phyloP scores from a whole-genome alignment of 441 rosid species.

The Croton laevigatus region DNA sequence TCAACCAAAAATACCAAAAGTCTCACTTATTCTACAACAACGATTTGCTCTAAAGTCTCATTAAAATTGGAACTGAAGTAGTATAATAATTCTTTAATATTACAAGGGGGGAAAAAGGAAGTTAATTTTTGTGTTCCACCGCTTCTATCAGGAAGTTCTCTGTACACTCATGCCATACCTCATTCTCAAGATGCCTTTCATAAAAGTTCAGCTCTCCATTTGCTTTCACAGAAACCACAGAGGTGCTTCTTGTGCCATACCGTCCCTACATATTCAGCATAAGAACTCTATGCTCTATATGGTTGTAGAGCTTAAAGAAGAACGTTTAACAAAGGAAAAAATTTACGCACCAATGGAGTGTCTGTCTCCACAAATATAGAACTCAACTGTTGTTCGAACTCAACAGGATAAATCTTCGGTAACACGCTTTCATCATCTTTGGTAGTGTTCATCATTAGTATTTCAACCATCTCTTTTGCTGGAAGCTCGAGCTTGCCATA shows the following conservation, averaged over 20 bases:
- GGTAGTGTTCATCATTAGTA: conserved; percentile 51
- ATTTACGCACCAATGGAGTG: conserved; percentile 31
- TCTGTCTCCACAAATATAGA: conserved; percentile 53
- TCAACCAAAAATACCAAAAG: too few species aligned
- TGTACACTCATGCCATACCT: conserved; percentile 50
- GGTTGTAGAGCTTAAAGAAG: neutral
- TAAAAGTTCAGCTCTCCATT: conserved; percentile 45
- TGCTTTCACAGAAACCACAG: conserved; percentile 44
- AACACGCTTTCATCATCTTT: conserved; percentile 46
- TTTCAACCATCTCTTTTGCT: conserved; percentile 42
- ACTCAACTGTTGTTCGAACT: conserved; percentile 45
- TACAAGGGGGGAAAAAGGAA: too few species aligned
- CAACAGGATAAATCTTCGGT: conserved; percentile 42
- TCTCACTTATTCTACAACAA: too few species aligned
- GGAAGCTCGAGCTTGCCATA: conserved; percentile 45
- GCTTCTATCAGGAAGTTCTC: conserved; percentile 27
- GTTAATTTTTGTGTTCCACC: neutral
- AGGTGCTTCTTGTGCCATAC: conserved; percentile 70
- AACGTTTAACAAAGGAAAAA: neutral
- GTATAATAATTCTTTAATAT: too few species aligned
- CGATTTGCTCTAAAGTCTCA: too few species aligned
- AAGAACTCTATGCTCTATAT: neutral
- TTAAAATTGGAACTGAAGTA: too few species aligned
- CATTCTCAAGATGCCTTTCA: conserved; percentile 51
- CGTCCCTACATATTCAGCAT: conserved; percentile 39